Evolutionary conservation across 257 asterid species (phyloP).

Genomic region (Capsicum chinense): DNA sequence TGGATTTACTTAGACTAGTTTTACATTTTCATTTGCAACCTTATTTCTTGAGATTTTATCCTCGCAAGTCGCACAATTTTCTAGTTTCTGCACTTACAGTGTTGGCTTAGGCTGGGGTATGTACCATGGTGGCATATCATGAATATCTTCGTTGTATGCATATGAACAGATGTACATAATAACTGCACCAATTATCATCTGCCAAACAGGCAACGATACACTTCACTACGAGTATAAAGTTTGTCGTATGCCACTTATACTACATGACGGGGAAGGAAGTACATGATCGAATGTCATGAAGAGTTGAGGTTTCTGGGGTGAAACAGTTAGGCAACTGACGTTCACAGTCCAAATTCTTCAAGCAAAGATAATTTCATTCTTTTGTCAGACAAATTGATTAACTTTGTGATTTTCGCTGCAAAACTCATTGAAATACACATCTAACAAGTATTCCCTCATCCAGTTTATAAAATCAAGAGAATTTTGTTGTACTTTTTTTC

Average conservation of each 20-base stretch:
- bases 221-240: not conserved
- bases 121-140: not conserved
- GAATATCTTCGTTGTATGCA: not conserved
- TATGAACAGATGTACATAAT: not conserved
- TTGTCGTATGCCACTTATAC: not conserved
- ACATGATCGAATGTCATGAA: not conserved
- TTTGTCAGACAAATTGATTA: too few species aligned
- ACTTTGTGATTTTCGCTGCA: too few species aligned
- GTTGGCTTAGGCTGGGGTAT: not conserved
- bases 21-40: not conserved
- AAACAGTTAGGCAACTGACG: not conserved
- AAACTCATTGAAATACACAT: too few species aligned
- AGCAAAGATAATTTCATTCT: not conserved
- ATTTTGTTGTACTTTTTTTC: too few species aligned
- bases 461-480: too few species aligned
- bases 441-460: too few species aligned
- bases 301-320: not conserved
- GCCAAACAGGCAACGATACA: not conserved
- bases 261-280: not conserved
- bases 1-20: conserved; percentile 13
- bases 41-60: not conserved
- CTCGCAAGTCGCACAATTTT: not conserved
- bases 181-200: not conserved
- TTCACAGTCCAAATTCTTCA: not conserved
- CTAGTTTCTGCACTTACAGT: not conserved